These are phyloP conservation scores for Passiflora organensis DNA, from an alignment of 345 rosid species.

Conservation along the genomic window DNA sequence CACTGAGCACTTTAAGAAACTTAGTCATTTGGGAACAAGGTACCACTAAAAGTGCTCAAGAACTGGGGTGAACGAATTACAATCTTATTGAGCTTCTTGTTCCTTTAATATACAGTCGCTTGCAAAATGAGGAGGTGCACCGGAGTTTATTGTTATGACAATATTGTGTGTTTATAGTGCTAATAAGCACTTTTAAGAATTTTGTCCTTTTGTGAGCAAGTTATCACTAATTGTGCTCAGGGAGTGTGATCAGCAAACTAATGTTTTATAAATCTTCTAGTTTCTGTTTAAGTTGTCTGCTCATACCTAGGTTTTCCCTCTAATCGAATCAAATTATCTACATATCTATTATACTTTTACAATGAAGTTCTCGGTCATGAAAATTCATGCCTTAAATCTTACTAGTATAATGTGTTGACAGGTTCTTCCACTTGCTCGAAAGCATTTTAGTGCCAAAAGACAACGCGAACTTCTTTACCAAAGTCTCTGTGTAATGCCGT, in stretches of 20 bases:
- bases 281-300: constrained; percentile 1
- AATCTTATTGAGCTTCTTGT: neutral
- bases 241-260: neutral
- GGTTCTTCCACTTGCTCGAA: constrained; percentile 65
- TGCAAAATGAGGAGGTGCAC: constrained; percentile 54
- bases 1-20: too few species aligned
- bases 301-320: constrained; percentile 2
- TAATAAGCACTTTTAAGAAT: too few species aligned
- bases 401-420: constrained; percentile 15
- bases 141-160: constrained; percentile 16
- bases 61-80: neutral
- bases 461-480: constrained; percentile 59
- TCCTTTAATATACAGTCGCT: constrained; percentile 47
- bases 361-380: neutral
- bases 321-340: neutral
- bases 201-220: too few species aligned
- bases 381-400: neutral
- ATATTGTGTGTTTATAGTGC: neutral
- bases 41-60: too few species aligned
- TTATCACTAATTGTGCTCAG: too few species aligned
- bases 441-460: constrained; percentile 45
- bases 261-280: neutral
- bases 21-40: too few species aligned
- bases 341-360: neutral
- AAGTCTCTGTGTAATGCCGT: constrained; percentile 58